Percentiles rank a stretch among this genome's conserved stretches.
phyloP scores from a whole-genome alignment of 2,329 filamentous ascomycete species.

The Clonostachys rosea region DNA sequence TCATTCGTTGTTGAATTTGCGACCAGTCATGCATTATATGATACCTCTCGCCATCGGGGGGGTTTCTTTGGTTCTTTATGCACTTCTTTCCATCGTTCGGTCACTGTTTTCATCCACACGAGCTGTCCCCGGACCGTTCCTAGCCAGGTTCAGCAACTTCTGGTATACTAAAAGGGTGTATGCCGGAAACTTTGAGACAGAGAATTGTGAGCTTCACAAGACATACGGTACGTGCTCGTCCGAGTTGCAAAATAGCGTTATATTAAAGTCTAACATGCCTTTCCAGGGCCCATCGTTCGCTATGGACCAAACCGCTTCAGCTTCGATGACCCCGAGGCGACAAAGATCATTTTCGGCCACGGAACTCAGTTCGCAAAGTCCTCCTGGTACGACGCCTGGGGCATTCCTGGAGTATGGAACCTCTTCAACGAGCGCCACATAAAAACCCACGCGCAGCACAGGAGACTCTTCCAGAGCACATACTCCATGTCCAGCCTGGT shows the following conservation, averaged over 20 bases:
- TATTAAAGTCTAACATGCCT: too few species aligned
- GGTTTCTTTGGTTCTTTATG: too few species aligned
- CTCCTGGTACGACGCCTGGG: conserved; percentile 21
- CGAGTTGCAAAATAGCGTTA: too few species aligned
- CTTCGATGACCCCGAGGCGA: conserved; percentile 30
- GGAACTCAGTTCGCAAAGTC: conserved; percentile 23
- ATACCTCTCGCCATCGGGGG: too few species aligned
- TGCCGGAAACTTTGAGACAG: conserved; percentile 16
- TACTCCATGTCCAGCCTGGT: conserved; percentile 44
- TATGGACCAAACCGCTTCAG: conserved; percentile 42
- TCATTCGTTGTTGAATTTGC: too few species aligned
- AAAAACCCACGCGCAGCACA: conserved; percentile 22
- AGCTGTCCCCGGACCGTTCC: conserved; percentile 15
- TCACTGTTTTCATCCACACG: conserved; percentile 12
- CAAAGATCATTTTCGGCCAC: conserved; percentile 26
- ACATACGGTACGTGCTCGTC: conserved; percentile 13
- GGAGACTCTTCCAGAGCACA: conserved; percentile 33
- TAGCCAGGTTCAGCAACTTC: conserved; percentile 16
- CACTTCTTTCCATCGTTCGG: too few species aligned
- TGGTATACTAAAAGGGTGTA: conserved; percentile 19
- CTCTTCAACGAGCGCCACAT: conserved; percentile 21
- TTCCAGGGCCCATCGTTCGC: conserved; percentile 32
- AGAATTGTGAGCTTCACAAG: conserved; percentile 18
- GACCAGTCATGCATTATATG: too few species aligned
- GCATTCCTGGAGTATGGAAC: conserved; percentile 10